Evolutionary conservation across 1,284 basidiomycete genomes (phyloP).

Genomic region (Malassezia nana): DNA sequence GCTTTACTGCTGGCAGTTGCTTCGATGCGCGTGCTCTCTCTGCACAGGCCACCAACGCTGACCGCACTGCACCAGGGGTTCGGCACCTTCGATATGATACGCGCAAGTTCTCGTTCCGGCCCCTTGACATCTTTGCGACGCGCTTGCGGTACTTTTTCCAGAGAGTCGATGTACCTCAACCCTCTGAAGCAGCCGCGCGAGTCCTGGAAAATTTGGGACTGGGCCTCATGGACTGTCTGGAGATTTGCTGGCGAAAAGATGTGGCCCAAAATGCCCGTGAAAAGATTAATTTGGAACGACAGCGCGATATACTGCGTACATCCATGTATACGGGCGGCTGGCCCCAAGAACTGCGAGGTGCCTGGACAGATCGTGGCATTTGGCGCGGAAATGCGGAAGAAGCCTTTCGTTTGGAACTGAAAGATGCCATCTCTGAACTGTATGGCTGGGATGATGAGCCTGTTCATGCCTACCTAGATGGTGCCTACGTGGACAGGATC

Average conservation of each 20-base stretch:
- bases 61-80: conserved; percentile 16
- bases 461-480: background rate
- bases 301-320: background rate
- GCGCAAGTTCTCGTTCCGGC: conserved; percentile 32
- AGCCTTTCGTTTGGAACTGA: conserved; percentile 6
- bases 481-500: conserved; percentile 11
- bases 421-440: conserved; percentile 4
- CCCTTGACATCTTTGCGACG: conserved; percentile 29
- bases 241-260: conserved; percentile 7
- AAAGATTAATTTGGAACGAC: background rate
- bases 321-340: conserved; percentile 16
- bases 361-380: conserved; percentile 26
- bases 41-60: background rate
- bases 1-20: conserved; percentile 10
- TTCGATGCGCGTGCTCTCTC: conserved; percentile 9
- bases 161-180: conserved; percentile 9
- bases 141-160: conserved; percentile 26
- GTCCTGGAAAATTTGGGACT: conserved; percentile 1
- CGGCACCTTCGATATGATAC: conserved; percentile 33
- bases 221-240: background rate
- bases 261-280: background rate
- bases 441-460: conserved; percentile 13
- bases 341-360: conserved; percentile 30
- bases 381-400: background rate
- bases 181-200: background rate